These are phyloP conservation scores for Blastosporella zonata DNA, from an alignment of 1,284 basidiomycete species.

Conservation along the genomic window DNA sequence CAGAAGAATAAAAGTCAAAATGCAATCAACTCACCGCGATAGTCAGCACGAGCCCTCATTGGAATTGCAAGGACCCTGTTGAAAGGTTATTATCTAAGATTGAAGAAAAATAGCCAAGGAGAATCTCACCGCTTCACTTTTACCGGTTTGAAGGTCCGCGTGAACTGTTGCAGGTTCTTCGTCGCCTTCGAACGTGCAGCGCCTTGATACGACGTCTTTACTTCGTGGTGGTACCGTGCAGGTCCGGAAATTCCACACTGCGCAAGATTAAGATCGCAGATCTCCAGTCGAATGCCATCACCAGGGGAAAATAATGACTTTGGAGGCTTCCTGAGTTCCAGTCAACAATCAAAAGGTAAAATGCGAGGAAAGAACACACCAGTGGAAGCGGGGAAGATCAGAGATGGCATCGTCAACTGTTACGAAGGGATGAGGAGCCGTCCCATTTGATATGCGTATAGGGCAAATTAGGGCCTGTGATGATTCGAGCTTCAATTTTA, in stretches of 20 bases:
- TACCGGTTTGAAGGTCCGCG: conserved; percentile 32
- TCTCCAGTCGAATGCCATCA: not conserved
- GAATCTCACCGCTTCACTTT: conserved; percentile 36
- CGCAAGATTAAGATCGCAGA: conserved; percentile 32
- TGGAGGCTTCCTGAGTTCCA: conserved; percentile 38
- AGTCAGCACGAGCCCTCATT: conserved; percentile 51
- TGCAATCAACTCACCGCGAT: conserved; percentile 41
- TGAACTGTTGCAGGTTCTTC: conserved; percentile 47
- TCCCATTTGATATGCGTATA: conserved; percentile 44
- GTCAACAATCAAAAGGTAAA: not conserved
- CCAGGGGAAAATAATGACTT: conserved; percentile 25
- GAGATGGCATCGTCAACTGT: conserved; percentile 66
- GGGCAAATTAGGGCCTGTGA: conserved; percentile 38
- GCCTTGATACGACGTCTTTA: conserved; percentile 51
- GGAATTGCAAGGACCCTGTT: conserved; percentile 53
- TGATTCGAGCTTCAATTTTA: conserved; percentile 47
- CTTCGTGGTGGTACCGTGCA: conserved; percentile 41
- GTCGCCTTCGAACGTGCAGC: conserved; percentile 37
- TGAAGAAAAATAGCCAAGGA: conserved; percentile 5
- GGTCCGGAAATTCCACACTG: conserved; percentile 42
- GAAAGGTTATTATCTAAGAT: not conserved
- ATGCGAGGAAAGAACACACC: conserved; percentile 37
- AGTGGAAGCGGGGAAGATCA: conserved; percentile 67
- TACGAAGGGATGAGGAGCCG: conserved; percentile 50
- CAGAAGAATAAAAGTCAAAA: not conserved